Evolutionary conservation across 192 early-diverging fungal species (phyloP), one percentile per base, ranked within the genome.

Genomic region (Dispira parvispora): DNA sequence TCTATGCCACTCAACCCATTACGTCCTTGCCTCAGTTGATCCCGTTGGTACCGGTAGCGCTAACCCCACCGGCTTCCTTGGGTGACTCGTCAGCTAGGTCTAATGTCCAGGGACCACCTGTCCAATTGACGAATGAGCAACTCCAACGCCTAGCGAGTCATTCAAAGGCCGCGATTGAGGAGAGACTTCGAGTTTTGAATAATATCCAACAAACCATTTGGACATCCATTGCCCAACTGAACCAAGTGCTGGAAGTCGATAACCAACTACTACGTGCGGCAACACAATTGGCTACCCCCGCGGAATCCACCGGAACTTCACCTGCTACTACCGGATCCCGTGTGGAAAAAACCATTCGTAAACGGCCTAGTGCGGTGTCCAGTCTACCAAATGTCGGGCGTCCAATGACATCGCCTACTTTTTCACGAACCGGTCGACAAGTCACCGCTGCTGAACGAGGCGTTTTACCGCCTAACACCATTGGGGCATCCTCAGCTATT

Each of bases 261-360:
- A 43, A 61, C 58, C 58, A 61, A 21, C 58, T 61, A 14, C n/a
- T 61, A n/a, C 38, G n/a, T 8, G 58, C 58, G 12, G 28, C 53
- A 27, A 28, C 53, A 1, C 25, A 25, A 9, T 55, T 55, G 32
- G 6, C 32, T 38, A 38, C 32, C 32, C 32, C 32, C 32, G 32
- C 6, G 32, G 32, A 38, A 38, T 38, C 32, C 32, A 38, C 32
- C 6, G 32, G 3, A 6, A 38, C 32, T 38, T 38, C 32, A 38
- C 32, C 3, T 38, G 32, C 6, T 6, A 4, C 32, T 38, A 38
- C 32, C 32, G 32, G 6, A 38, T 38, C 32, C 32, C 3, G 6
- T 6, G 6, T 38, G 32, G 32, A 1, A 38, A 38, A 38, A 38
- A 4, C 32, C 6, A 6, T 38, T 38, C 32, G 6, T 38, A 38